phyloP scores from a whole-genome alignment of 2,329 filamentous ascomycete species.

The Didymella arachidicola region DNA sequence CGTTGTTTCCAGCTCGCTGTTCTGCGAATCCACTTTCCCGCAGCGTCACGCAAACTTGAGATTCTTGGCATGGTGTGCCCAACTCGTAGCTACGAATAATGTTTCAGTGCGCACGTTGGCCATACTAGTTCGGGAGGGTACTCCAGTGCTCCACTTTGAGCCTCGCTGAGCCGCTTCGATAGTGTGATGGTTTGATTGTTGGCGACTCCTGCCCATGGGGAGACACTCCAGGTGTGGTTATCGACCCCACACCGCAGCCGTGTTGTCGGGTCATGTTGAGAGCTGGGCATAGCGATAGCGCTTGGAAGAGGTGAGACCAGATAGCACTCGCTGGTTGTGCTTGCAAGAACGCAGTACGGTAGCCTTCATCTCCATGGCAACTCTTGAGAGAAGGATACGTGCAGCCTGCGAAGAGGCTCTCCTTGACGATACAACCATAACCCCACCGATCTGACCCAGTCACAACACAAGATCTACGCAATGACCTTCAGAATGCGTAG shows the following conservation, averaged over 20 bases:
- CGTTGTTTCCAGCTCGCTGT: constrained; percentile 17
- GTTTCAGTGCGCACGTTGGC: background rate
- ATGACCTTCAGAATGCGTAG: too few relatives aligned
- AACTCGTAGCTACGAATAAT: constrained; percentile 3
- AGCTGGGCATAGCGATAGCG: constrained; percentile 12
- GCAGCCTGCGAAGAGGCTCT: too few relatives aligned
- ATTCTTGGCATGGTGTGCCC: constrained; percentile 4
- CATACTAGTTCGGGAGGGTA: background rate
- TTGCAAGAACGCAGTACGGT: too few relatives aligned
- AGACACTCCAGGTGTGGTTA: constrained; percentile 11
- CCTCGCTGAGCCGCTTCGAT: constrained; percentile 24
- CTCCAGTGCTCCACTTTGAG: constrained; percentile 21
- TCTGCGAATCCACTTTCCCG: constrained; percentile 12
- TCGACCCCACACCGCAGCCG: constrained; percentile 13
- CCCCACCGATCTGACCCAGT: too few relatives aligned
- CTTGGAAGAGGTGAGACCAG: background rate
- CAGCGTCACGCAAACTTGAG: background rate
- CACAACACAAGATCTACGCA: too few relatives aligned
- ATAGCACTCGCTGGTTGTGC: too few relatives aligned
- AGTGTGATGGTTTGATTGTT: constrained; percentile 1
- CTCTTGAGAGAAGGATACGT: too few relatives aligned
- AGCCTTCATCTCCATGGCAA: too few relatives aligned
- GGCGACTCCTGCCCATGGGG: constrained; percentile 12
- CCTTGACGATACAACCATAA: too few relatives aligned
- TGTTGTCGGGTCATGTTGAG: constrained; percentile 5